Conservation (phyloP, 768 basidiomycete genomes). For the Lactifluus hygrophoroides region DNA sequence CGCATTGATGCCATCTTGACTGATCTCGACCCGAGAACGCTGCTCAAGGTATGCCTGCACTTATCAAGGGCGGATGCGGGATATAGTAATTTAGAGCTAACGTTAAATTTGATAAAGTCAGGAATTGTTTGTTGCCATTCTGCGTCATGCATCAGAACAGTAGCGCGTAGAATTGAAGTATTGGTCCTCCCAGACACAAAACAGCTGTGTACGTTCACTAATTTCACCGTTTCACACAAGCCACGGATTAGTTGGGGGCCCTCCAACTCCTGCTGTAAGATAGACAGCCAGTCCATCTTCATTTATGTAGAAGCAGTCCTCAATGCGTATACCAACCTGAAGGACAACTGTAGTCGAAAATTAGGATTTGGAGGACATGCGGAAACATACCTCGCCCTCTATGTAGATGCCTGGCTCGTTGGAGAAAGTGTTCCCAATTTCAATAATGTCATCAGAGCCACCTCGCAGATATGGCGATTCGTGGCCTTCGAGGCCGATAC, state of each 20-base stretch:
- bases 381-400: constrained; percentile 46
- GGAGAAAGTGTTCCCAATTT: constrained; percentile 66
- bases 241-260: constrained; percentile 37
- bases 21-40: no score
- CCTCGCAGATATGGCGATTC: constrained; percentile 75
- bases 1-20: no score
- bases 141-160: background rate
- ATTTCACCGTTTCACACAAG: constrained; percentile 25
- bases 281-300: constrained; percentile 44
- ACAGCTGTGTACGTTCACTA: background rate
- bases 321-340: constrained; percentile 70
- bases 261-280: constrained; percentile 60
- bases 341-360: background rate
- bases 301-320: constrained; percentile 70
- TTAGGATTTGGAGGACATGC: background rate
- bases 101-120: no score
- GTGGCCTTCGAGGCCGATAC: constrained; percentile 79
- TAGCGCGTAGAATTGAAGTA: background rate
- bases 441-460: constrained; percentile 49
- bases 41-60: no score
- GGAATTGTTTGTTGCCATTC: constrained; percentile 16
- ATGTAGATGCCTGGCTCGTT: constrained; percentile 77
- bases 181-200: background rate
- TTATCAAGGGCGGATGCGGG: no score
- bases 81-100: no score